A percentile compares a stretch with the other conserved stretches of the same genome.
These are phyloP conservation scores for Phytophthora sp. DNA, from an alignment of 352 stramenopile genomes.

Conservation along the genomic window DNA sequence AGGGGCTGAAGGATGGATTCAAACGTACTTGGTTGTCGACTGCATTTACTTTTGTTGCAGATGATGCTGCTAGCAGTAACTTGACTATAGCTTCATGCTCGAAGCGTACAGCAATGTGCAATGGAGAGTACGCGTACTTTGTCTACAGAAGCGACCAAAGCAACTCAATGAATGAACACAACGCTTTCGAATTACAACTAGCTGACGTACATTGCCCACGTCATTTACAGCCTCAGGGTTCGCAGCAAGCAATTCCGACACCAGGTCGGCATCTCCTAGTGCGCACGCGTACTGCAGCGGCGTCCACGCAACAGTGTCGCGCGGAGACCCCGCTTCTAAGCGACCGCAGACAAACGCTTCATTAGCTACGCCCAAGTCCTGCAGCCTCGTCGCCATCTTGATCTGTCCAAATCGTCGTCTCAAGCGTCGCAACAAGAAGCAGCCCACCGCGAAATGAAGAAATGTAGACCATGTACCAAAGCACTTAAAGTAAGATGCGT, in stretches of 20 bases:
- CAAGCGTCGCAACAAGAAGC: constrained; percentile 22
- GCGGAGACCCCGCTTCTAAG: constrained; percentile 66
- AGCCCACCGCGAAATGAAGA: too few relatives aligned
- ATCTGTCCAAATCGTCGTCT: not conserved
- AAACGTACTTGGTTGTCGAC: constrained; percentile 42
- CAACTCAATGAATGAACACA: not conserved
- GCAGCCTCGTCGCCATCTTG: constrained; percentile 23
- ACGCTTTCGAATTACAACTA: not conserved
- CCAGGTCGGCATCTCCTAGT: constrained; percentile 58
- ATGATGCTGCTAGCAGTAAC: constrained; percentile 38
- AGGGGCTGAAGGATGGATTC: too few relatives aligned
- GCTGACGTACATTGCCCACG: constrained; percentile 22
- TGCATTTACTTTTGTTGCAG: constrained; percentile 23
- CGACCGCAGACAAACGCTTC: constrained; percentile 24
- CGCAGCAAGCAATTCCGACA: constrained; percentile 37
- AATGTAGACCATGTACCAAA: too few relatives aligned
- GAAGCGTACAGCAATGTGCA: constrained; percentile 75
- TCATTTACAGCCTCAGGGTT: constrained; percentile 23
- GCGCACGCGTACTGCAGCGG: constrained; percentile 80
- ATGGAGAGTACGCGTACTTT: constrained; percentile 61
- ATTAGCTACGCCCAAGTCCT: constrained; percentile 43
- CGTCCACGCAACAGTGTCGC: constrained; percentile 68
- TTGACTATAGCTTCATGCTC: constrained; percentile 61
- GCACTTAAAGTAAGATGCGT: too few relatives aligned
- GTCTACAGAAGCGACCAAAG: constrained; percentile 37